phyloP scores from a whole-genome alignment of 257 asterid species.

The Salvia rosmarinus region DNA sequence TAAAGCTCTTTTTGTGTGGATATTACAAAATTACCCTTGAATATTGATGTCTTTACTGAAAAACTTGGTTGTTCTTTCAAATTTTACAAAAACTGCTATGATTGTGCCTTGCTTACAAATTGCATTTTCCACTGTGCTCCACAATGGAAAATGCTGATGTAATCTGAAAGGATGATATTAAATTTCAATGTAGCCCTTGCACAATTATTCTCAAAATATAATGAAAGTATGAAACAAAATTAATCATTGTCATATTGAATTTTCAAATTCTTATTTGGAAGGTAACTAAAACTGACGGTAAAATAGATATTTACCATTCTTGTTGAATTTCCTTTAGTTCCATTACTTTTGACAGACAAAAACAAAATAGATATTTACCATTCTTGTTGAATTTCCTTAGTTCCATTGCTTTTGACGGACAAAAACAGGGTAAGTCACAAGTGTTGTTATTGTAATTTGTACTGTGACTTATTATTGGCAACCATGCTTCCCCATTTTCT shows the following conservation, averaged over 20 bases:
- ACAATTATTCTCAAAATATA: background rate
- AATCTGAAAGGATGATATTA: slow-evolving; percentile 5
- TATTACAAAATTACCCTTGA: slow-evolving; percentile 11
- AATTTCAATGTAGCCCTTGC: background rate
- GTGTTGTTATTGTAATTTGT: background rate
- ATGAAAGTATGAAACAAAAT: background rate
- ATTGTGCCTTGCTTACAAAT: background rate
- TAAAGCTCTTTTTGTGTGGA: background rate
- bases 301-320: background rate
- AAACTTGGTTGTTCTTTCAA: background rate
- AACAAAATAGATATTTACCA: too few relatives aligned
- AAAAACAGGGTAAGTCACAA: background rate
- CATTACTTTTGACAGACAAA: too few relatives aligned
- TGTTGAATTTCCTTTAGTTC: background rate
- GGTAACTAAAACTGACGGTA: background rate
- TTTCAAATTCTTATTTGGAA: background rate
- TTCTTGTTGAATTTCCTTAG: too few relatives aligned
- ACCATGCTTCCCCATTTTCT: background rate
- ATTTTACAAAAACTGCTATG: background rate
- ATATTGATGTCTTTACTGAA: background rate
- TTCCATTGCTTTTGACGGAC: too few relatives aligned
- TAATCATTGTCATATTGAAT: background rate
- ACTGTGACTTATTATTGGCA: background rate
- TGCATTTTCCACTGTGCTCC: slow-evolving; percentile 4
- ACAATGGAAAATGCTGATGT: background rate